Percentiles rank a stretch among this genome's conserved stretches.
Conservation (phyloP, 2,329 filamentous ascomycete genomes). For the Whalleya microplaca region DNA sequence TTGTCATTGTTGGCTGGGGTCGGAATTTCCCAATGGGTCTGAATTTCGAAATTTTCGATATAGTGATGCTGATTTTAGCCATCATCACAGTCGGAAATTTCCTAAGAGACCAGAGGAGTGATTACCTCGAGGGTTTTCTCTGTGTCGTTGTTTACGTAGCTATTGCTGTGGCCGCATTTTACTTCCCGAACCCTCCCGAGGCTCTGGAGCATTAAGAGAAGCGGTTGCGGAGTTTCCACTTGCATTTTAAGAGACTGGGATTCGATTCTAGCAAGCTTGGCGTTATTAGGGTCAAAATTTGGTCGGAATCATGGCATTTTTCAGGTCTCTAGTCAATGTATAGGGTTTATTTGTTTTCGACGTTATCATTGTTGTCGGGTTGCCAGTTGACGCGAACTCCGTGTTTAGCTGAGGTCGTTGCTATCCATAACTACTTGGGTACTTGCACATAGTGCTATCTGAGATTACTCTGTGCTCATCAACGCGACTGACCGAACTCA, state of each 20-base stretch:
- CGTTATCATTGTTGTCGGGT: conserved; percentile 3
- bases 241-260: neutral
- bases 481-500: too few species aligned
- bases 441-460: too few species aligned
- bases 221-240: conserved; percentile 4
- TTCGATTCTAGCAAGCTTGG: conserved; percentile 14
- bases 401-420: too few species aligned
- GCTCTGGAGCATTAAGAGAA: conserved; percentile 29
- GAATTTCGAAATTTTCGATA: conserved; percentile 86
- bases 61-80: conserved; percentile 77
- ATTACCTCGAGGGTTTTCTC: conserved; percentile 85
- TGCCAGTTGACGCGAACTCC: conserved; percentile 11
- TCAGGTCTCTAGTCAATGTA: neutral
- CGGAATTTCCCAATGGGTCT: conserved; percentile 72
- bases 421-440: too few species aligned
- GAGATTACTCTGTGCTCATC: too few species aligned
- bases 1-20: conserved; percentile 84
- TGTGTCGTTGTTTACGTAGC: conserved; percentile 71
- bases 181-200: conserved; percentile 64
- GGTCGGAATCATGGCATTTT: conserved; percentile 11
- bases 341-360: conserved; percentile 6
- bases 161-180: conserved; percentile 62
- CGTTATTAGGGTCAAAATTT: conserved; percentile 16
- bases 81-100: conserved; percentile 89
- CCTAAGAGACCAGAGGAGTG: conserved; percentile 83